These are phyloP conservation scores for Pichia sp. DNA, from an alignment of 1,139 yeast genomes.

Conservation along the genomic window DNA sequence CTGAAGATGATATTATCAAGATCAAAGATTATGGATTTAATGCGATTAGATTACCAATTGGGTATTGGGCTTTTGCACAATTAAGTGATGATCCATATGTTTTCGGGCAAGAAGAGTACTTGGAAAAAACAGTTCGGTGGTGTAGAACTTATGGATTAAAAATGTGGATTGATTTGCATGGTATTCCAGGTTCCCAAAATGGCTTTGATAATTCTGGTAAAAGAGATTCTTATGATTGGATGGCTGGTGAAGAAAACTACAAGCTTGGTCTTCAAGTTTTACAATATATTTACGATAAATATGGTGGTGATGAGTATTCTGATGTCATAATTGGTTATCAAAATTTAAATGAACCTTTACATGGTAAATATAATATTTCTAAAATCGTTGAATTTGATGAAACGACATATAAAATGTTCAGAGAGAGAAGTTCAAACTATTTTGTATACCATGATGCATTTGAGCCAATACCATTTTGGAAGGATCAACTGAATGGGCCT, in stretches of 20 bases:
- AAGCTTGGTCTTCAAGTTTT: conserved; percentile 41
- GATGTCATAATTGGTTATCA: conserved; percentile 83
- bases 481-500: conserved; percentile 30
- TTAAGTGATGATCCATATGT: conserved; percentile 76
- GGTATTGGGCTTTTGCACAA: conserved; percentile 86
- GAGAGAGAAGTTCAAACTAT: conserved; percentile 35
- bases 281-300: conserved; percentile 45
- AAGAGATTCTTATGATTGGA: conserved; percentile 48
- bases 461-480: conserved; percentile 55
- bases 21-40: conserved; percentile 69
- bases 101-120: conserved; percentile 68
- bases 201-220: conserved; percentile 67
- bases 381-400: conserved; percentile 50
- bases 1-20: conserved; percentile 61
- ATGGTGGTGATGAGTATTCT: conserved; percentile 55
- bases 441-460: conserved; percentile 74
- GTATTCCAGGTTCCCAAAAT: conserved; percentile 62
- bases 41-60: conserved; percentile 84
- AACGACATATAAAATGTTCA: conserved; percentile 41
- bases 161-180: conserved; percentile 61
- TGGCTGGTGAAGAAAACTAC: conserved; percentile 8
- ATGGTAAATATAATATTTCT: conserved; percentile 55
- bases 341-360: conserved; percentile 85
- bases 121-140: conserved; percentile 60
- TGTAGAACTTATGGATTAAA: conserved; percentile 41